A percentile compares a stretch with the other conserved stretches of the same genome.
Conservation (phyloP, 169 alveolate species). For the Plasmodium gallinaceum region DNA sequence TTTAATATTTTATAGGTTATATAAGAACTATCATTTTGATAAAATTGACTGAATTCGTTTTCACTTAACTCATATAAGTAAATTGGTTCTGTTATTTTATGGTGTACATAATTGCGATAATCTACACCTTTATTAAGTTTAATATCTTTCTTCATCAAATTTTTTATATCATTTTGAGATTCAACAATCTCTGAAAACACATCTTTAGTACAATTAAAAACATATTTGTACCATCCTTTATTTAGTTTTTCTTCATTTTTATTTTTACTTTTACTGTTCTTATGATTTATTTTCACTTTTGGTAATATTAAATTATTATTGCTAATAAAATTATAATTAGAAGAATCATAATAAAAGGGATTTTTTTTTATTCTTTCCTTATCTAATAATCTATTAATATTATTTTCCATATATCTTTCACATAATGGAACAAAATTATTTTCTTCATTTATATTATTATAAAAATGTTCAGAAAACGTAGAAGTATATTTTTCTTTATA, state of each 20-base stretch:
- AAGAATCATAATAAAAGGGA: conserved; percentile 8
- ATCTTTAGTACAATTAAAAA: conserved; percentile 31
- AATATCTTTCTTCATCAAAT: neutral
- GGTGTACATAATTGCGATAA: neutral
- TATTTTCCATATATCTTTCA: conserved; percentile 40
- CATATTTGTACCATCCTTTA: conserved; percentile 54
- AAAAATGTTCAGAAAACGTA: neutral
- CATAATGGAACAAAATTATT: conserved; percentile 28
- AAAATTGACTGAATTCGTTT: conserved; percentile 21
- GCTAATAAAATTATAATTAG: conserved; percentile 6
- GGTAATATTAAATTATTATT: conserved; percentile 29
- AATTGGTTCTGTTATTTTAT: conserved; percentile 26
- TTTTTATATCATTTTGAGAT: conserved; percentile 14
- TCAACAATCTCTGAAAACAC: conserved; percentile 40
- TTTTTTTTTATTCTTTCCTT: conserved; percentile 23
- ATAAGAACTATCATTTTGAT: conserved; percentile 23
- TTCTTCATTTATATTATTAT: conserved; percentile 16
- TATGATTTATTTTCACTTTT: neutral
- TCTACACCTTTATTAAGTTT: neutral
- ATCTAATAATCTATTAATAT: conserved; percentile 20
- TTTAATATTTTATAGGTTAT: conserved; percentile 40
- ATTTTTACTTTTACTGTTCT: neutral
- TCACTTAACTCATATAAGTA: conserved; percentile 54
- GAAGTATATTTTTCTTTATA: conserved; percentile 31
- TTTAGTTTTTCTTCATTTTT: conserved; percentile 25